Evolutionary conservation across 2,329 filamentous ascomycete species (phyloP).

Genomic region (Periglandula ipomoeae): DNA sequence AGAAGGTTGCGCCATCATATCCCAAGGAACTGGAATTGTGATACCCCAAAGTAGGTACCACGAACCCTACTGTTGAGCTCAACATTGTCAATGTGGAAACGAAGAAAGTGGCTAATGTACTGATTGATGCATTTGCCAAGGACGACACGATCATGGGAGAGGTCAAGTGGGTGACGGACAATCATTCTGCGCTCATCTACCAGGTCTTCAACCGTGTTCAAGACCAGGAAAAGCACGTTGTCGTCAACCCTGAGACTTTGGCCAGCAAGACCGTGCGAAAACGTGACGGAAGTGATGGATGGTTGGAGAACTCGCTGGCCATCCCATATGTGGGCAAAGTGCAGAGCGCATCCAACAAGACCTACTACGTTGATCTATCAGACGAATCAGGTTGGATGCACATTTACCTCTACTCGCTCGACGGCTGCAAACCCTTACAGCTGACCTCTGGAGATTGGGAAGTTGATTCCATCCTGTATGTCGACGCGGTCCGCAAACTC

Average conservation of each 20-base stretch:
- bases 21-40: conserved; percentile 53
- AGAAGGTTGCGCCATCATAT: conserved; percentile 49
- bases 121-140: conserved; percentile 47
- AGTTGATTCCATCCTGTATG: conserved; percentile 47
- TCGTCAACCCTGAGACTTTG: conserved; percentile 42
- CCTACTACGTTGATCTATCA: conserved; percentile 58
- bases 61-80: conserved; percentile 55
- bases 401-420: conserved; percentile 53
- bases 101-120: conserved; percentile 33
- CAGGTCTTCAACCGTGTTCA: conserved; percentile 62
- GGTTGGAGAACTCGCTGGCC: conserved; percentile 51
- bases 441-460: conserved; percentile 61
- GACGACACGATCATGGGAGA: conserved; percentile 59
- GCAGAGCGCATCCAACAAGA: conserved; percentile 22
- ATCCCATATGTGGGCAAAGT: conserved; percentile 46
- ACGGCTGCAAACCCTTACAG: conserved; percentile 43
- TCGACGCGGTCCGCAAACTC: conserved; percentile 45
- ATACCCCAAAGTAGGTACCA: conserved; percentile 61
- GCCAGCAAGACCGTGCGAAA: conserved; percentile 41
- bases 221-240: conserved; percentile 52
- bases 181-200: conserved; percentile 52
- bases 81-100: conserved; percentile 46
- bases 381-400: conserved; percentile 63
- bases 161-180: conserved; percentile 56
- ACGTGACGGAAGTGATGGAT: conserved; percentile 49